A percentile compares a stretch with the other conserved stretches of the same genome.
These are phyloP conservation scores for Rubus idaeus DNA, from an alignment of 306 rosid genomes.

Conservation along the genomic window DNA sequence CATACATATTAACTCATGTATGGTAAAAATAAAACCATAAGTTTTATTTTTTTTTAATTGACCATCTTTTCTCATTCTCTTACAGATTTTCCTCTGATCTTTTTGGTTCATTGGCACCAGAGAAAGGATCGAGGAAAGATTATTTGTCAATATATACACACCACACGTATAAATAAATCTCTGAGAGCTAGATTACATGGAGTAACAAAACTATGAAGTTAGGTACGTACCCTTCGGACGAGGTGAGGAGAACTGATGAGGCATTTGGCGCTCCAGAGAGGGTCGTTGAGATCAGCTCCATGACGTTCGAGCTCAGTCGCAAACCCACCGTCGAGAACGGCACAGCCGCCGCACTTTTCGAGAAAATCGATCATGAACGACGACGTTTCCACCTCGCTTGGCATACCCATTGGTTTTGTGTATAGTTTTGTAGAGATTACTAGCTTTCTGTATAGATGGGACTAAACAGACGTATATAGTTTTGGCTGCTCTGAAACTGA, in stretches of 20 bases:
- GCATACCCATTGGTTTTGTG: conserved; percentile 8
- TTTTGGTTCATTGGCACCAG: neutral
- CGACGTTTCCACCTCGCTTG: conserved; percentile 22
- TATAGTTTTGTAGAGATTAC: neutral
- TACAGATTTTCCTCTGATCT: too few species aligned
- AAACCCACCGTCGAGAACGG: conserved; percentile 78
- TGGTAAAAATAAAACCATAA: neutral
- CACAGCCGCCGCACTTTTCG: conserved; percentile 63
- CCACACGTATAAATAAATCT: neutral
- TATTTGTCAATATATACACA: too few species aligned
- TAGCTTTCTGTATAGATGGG: neutral
- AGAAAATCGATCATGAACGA: conserved; percentile 52
- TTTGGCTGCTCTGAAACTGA: neutral
- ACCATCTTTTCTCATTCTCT: neutral
- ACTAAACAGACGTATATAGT: too few species aligned
- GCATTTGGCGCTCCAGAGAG: conserved; percentile 97
- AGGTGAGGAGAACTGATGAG: conserved; percentile 75
- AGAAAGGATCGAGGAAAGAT: neutral
- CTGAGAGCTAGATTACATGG: neutral
- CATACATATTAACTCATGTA: neutral
- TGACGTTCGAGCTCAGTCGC: conserved; percentile 92
- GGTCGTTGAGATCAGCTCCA: conserved; percentile 85
- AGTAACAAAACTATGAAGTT: neutral
- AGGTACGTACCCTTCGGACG: conserved; percentile 58
- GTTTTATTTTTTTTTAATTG: neutral